Conservation (phyloP, 2,329 filamentous ascomycete genomes). For the Aspergillus sclerotialis region DNA sequence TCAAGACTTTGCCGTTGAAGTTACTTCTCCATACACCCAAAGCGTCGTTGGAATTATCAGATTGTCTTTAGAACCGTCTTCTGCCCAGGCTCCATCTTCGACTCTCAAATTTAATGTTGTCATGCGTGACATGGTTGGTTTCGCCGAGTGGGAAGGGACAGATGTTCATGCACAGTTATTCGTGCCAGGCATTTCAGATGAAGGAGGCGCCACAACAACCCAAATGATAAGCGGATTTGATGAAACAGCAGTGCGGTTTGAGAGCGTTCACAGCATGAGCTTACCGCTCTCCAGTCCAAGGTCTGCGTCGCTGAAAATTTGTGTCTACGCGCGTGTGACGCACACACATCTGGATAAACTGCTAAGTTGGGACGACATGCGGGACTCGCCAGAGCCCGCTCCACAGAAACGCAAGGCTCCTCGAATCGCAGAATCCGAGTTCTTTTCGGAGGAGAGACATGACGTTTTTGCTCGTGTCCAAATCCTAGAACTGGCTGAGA, state of each 20-base stretch:
- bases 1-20: constrained; percentile 86
- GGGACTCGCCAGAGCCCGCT: constrained; percentile 57
- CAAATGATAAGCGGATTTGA: constrained; percentile 93
- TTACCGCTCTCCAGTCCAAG: constrained; percentile 71
- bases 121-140: constrained; percentile 92
- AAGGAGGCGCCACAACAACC: constrained; percentile 87
- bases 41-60: constrained; percentile 87
- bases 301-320: constrained; percentile 71
- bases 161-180: constrained; percentile 97
- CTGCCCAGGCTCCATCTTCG: constrained; percentile 81
- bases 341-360: constrained; percentile 94
- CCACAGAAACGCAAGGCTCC: constrained; percentile 55
- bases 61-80: constrained; percentile 86
- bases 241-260: constrained; percentile 84
- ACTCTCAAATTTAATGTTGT: constrained; percentile 98
- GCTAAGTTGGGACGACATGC: constrained; percentile 97
- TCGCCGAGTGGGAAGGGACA: constrained; percentile 90
- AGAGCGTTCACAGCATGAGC: constrained; percentile 98
- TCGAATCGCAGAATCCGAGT: constrained; percentile 83
- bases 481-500: constrained; percentile 84
- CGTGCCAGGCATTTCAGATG: constrained; percentile 80
- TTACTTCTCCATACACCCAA: constrained; percentile 85
- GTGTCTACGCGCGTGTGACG: constrained; percentile 85
- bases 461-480: constrained; percentile 85
- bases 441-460: constrained; percentile 86